A percentile compares a stretch with the other conserved stretches of the same genome.
Evolutionary conservation across 2,329 filamentous ascomycete species (phyloP).

Genomic region (Rhinocladiella similis): DNA sequence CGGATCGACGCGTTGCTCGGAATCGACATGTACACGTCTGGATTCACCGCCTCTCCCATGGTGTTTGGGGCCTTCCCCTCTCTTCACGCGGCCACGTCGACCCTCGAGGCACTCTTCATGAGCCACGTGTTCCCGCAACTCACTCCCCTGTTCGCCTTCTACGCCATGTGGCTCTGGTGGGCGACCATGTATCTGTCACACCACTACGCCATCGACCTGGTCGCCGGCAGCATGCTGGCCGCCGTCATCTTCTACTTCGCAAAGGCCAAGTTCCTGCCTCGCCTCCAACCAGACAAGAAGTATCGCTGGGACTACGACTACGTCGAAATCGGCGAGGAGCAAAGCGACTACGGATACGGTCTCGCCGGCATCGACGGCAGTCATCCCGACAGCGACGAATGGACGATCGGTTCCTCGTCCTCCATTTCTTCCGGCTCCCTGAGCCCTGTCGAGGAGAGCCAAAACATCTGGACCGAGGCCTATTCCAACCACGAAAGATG

Average conservation of each 20-base stretch:
- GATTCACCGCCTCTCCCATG: slow-evolving; percentile 84
- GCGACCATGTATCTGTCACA: slow-evolving; percentile 97
- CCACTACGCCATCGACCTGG: slow-evolving; percentile 92
- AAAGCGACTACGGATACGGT: slow-evolving; percentile 53
- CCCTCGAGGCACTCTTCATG: slow-evolving; percentile 89
- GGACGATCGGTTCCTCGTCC: slow-evolving; percentile 84
- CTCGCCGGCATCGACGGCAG: slow-evolving; percentile 57
- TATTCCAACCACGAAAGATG: slow-evolving; percentile 25
- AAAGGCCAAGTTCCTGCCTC: slow-evolving; percentile 77
- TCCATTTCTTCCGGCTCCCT: slow-evolving; percentile 66
- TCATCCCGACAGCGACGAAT: slow-evolving; percentile 76
- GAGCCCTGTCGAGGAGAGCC: slow-evolving; percentile 62
- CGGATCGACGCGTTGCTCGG: slow-evolving; percentile 89
- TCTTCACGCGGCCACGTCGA: slow-evolving; percentile 84
- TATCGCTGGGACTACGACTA: slow-evolving; percentile 96
- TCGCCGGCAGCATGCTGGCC: slow-evolving; percentile 77
- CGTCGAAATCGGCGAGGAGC: slow-evolving; percentile 74
- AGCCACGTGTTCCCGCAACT: slow-evolving; percentile 85
- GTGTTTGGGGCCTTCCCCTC: slow-evolving; percentile 96
- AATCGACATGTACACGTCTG: slow-evolving; percentile 88
- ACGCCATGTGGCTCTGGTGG: slow-evolving; percentile 96
- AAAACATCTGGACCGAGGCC: slow-evolving; percentile 39
- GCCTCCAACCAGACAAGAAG: slow-evolving; percentile 78
- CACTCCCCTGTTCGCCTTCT: slow-evolving; percentile 75
- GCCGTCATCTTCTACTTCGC: slow-evolving; percentile 79